These are phyloP conservation scores for Trametes cinnabarina DNA, from an alignment of 768 basidiomycete genomes.

Conservation along the genomic window DNA sequence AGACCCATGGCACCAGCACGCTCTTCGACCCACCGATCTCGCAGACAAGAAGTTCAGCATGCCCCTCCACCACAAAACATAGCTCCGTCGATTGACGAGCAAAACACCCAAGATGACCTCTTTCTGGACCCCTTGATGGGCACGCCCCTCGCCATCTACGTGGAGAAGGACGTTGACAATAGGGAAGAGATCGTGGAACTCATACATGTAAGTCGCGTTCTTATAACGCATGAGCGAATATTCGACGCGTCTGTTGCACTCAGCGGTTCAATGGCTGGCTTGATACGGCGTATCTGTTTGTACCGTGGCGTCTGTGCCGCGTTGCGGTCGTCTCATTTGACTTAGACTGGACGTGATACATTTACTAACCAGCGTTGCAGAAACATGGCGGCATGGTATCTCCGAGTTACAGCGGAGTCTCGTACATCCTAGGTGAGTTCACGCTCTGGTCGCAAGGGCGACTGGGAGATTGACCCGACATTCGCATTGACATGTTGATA, in stretches of 20 bases:
- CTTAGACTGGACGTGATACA: too few relatives aligned
- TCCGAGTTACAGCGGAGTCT: slow-evolving; percentile 73
- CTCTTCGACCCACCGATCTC: slow-evolving; percentile 47
- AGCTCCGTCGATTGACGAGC: slow-evolving; percentile 9
- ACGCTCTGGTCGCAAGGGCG: too few relatives aligned
- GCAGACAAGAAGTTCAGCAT: slow-evolving; percentile 36
- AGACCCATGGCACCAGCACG: slow-evolving; percentile 86
- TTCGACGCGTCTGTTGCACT: slow-evolving; percentile 15
- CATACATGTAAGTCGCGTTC: slow-evolving; percentile 55
- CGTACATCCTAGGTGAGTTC: slow-evolving; percentile 75
- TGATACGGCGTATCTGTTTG: too few relatives aligned
- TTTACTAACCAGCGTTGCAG: slow-evolving; percentile 38
- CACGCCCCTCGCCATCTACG: slow-evolving; percentile 67
- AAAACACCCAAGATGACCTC: slow-evolving; percentile 44
- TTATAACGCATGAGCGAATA: slow-evolving; percentile 1
- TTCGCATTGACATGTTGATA: not conserved
- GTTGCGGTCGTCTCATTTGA: too few relatives aligned
- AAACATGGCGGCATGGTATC: slow-evolving; percentile 75
- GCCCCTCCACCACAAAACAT: slow-evolving; percentile 29
- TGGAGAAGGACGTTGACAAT: slow-evolving; percentile 79
- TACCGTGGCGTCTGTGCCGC: too few relatives aligned
- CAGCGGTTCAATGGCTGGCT: too few relatives aligned
- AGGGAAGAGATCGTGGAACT: slow-evolving; percentile 61
- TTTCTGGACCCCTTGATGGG: slow-evolving; percentile 86
- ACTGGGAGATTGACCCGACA: not conserved